A percentile compares a stretch with the other conserved stretches of the same genome.
Evolutionary conservation across 1,284 basidiomycete genomes (phyloP).

Genomic region (Pyrrhoderma noxium): DNA sequence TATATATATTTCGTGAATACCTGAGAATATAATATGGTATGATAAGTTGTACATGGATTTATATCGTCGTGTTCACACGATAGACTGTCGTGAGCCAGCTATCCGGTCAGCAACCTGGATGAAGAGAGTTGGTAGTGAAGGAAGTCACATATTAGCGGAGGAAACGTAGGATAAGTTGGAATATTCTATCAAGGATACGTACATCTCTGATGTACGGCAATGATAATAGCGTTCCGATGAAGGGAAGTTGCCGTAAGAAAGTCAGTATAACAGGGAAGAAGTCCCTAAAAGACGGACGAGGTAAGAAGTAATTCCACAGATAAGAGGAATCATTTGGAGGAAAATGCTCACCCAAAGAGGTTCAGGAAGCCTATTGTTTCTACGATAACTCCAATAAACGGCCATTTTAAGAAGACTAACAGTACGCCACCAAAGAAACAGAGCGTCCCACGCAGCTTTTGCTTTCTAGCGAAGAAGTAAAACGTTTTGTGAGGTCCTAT

Average conservation of each 20-base stretch:
- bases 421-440: conserved; percentile 89
- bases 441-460: conserved; percentile 91
- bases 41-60: background rate
- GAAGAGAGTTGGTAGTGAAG: background rate
- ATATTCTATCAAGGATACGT: conserved; percentile 26
- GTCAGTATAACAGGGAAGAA: conserved; percentile 99
- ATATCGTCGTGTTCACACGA: conserved; percentile 40
- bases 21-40: background rate
- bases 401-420: conserved; percentile 87
- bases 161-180: conserved; percentile 1
- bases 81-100: conserved; percentile 69
- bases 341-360: conserved; percentile 94
- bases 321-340: background rate
- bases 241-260: conserved; percentile 90
- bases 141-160: conserved; percentile 5
- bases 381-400: conserved; percentile 87
- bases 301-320: background rate
- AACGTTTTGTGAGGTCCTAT: conserved; percentile 96
- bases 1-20: no score
- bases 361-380: conserved; percentile 97
- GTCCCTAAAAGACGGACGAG: conserved; percentile 53
- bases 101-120: conserved; percentile 62
- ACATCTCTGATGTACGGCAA: conserved; percentile 79
- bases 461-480: conserved; percentile 94
- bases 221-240: conserved; percentile 83